Evolutionary conservation across 176 grass and related monocot species (phyloP).

Genomic region (Ensete ventricosum): DNA sequence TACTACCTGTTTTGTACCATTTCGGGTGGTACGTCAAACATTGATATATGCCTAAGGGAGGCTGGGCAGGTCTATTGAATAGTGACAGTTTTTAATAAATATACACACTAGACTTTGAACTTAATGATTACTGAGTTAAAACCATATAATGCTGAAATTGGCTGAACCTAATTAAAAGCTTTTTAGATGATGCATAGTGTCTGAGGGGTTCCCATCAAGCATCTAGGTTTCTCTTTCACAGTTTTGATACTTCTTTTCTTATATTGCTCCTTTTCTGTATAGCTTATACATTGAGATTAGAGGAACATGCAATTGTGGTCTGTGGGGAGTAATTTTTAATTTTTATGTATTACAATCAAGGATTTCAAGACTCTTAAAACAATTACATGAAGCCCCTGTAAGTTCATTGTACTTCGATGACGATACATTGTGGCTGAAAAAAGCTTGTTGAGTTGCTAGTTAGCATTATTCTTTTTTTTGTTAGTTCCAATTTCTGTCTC

Average conservation of each 20-base stretch:
- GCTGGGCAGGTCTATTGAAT: too few relatives aligned
- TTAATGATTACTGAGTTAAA: neutral
- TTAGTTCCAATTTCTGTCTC: neutral
- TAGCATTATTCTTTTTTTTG: neutral
- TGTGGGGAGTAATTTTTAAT: neutral
- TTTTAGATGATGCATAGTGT: neutral
- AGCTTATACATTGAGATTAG: too few relatives aligned
- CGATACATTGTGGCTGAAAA: neutral
- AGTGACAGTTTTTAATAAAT: neutral
- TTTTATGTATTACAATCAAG: neutral
- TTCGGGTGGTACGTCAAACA: too few relatives aligned
- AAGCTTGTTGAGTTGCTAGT: neutral
- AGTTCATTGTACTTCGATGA: neutral
- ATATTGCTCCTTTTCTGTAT: too few relatives aligned
- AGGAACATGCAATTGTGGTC: neutral
- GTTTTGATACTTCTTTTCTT: too few relatives aligned
- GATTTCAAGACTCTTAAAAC: neutral
- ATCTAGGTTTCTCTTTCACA: too few relatives aligned
- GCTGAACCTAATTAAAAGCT: neutral
- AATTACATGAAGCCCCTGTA: neutral
- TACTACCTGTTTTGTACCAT: too few relatives aligned
- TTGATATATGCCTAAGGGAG: too few relatives aligned
- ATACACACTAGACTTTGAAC: neutral
- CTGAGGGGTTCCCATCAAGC: neutral
- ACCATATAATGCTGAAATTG: neutral